Percentiles rank a stretch among this genome's conserved stretches.
Conservation (phyloP, 2,329 filamentous ascomycete genomes). For the Trichoderma gracile region DNA sequence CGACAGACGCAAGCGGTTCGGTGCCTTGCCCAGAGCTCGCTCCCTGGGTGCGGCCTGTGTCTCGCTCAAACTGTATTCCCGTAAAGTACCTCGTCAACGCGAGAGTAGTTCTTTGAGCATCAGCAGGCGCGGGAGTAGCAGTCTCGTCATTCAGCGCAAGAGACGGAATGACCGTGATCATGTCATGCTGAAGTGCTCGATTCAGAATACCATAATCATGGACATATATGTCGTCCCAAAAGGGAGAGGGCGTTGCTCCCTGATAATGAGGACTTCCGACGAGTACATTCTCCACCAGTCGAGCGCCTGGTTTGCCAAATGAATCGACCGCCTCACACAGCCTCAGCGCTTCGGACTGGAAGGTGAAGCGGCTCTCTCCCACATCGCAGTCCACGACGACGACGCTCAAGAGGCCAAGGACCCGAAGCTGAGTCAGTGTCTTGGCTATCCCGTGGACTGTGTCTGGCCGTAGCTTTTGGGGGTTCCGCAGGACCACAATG, state of each 20-base stretch:
- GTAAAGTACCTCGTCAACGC: slow-evolving; percentile 76
- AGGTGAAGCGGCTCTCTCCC: slow-evolving; percentile 44
- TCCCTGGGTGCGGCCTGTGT: not conserved
- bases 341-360: slow-evolving; percentile 67
- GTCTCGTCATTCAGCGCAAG: slow-evolving; percentile 47
- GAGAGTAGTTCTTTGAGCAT: slow-evolving; percentile 65
- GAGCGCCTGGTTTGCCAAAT: slow-evolving; percentile 66
- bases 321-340: slow-evolving; percentile 73
- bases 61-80: slow-evolving; percentile 55
- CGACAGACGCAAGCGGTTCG: slow-evolving; percentile 63
- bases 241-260: slow-evolving; percentile 27
- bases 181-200: slow-evolving; percentile 37
- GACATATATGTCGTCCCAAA: slow-evolving; percentile 35
- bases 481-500: slow-evolving; percentile 77
- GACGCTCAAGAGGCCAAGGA: slow-evolving; percentile 77
- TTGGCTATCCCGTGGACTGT: slow-evolving; percentile 74
- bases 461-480: slow-evolving; percentile 67
- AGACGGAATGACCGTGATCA: slow-evolving; percentile 44
- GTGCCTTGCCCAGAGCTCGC: slow-evolving; percentile 32
- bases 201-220: slow-evolving; percentile 38
- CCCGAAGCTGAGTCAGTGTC: slow-evolving; percentile 79
- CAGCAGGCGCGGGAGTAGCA: slow-evolving; percentile 42
- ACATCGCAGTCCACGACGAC: slow-evolving; percentile 75
- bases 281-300: slow-evolving; percentile 59
- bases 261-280: slow-evolving; percentile 8